Base-by-base conservation (phyloP, 2,329 filamentous ascomycete species). In the Aspergillaceae sp. region DNA sequence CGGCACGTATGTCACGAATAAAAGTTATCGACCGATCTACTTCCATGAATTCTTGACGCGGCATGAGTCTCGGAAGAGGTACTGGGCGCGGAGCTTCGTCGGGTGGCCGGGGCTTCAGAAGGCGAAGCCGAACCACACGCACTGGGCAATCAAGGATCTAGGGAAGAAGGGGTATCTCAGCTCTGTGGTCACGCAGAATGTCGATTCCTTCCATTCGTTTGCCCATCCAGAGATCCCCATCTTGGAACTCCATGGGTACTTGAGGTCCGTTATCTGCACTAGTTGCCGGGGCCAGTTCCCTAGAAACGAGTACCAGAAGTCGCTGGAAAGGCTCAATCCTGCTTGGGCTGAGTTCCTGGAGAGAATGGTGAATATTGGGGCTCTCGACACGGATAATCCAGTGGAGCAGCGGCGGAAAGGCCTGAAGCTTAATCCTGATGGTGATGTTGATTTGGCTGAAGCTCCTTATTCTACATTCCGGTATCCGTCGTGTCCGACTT, bases 1-100 rank as follows among this genome's bases (percentile, higher is more conserved):
- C 54, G 92, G 92, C 50, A 97, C 91, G 6, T 98, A 98, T 64
- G 84, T 88, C 38, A 77, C 92, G 60, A 97, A 97, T 71, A 88
- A 86, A 70, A 81, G 80, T 9, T 96, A 94, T 62, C 81, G 86
- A 2, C 92, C 91, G 30, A 94, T 95, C 54, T 98, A 94, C 71
- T 90, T 86, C 66, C 82, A 88, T 65, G 92, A 98, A 64, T 98
- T 97, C 61, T 68, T 88, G 38, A 72, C 76, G 41, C 86, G 74
- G 53, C 91, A 97, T 67, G 87, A 90, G 64, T 82, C 86, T 8
- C 76, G 92, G 53, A 92, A 96, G 67, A 75, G 92, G 50, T 98
- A 98, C 65, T 98, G 92, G 92, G 91, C 92, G 1, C 74, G 92
- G 42, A 94, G 87, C 61, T 98, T 94, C 65, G 71, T 98, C 19